phyloP scores from a whole-genome alignment of 768 basidiomycete genomes.

The Mycena haematopus region DNA sequence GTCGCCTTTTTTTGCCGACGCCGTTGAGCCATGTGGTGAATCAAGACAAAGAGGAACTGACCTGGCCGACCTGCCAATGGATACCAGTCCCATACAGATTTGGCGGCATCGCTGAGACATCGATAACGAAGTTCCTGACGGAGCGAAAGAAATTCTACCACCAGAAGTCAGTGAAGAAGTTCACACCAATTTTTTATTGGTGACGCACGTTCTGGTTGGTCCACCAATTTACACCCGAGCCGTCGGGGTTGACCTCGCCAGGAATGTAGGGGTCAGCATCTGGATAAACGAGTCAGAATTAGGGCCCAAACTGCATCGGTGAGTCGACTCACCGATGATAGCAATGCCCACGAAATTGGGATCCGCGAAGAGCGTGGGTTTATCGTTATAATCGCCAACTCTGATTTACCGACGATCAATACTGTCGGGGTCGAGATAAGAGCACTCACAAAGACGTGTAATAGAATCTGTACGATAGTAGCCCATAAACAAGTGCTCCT shows the following conservation, averaged over 20 bases:
- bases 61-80: slow-evolving; percentile 54
- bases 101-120: slow-evolving; percentile 41
- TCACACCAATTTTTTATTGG: no score
- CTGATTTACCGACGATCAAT: neutral
- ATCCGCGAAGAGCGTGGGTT: slow-evolving; percentile 28
- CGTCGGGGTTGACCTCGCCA: neutral
- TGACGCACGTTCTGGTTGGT: slow-evolving; percentile 17
- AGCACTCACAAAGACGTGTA: slow-evolving; percentile 8
- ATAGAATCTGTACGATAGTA: slow-evolving; percentile 6
- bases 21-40: neutral
- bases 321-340: slow-evolving; percentile 36
- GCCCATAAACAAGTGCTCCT: neutral
- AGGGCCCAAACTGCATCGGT: no score
- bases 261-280: slow-evolving; percentile 16
- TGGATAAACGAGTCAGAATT: neutral
- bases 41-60: neutral
- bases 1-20: slow-evolving; percentile 38
- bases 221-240: slow-evolving; percentile 23
- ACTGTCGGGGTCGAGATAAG: neutral
- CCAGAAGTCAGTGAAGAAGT: no score
- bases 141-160: slow-evolving; percentile 40
- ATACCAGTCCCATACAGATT: slow-evolving; percentile 43
- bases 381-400: slow-evolving; percentile 9
- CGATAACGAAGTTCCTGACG: slow-evolving; percentile 52
- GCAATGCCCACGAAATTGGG: slow-evolving; percentile 39